Evolutionary conservation across 176 grass and related monocot genomes (phyloP).

Genomic region (Puccinellia tenuiflora): DNA sequence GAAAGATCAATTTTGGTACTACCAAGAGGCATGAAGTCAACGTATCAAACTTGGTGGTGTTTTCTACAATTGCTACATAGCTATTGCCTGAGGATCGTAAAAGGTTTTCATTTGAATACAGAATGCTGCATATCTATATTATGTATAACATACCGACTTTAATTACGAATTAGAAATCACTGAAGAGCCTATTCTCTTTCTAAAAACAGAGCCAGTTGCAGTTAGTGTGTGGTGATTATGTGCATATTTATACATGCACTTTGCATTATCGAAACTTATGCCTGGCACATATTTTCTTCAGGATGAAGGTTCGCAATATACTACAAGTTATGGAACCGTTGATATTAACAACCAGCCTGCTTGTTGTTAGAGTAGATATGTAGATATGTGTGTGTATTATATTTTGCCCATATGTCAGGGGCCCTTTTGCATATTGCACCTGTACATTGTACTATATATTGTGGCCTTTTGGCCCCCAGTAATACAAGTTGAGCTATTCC

Average conservation of each 20-base stretch:
- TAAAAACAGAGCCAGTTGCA: neutral
- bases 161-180: neutral
- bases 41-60: neutral
- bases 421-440: too few species aligned
- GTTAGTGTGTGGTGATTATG: neutral
- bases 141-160: neutral
- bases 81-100: neutral
- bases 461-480: too few species aligned
- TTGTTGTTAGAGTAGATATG: too few species aligned
- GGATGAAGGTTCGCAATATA: neutral
- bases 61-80: neutral
- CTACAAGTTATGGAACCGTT: constrained; percentile 24
- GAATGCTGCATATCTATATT: neutral
- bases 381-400: too few species aligned
- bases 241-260: neutral
- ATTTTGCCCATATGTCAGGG: too few species aligned
- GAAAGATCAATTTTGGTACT: neutral
- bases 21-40: neutral
- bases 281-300: neutral
- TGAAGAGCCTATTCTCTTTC: neutral
- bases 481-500: too few species aligned
- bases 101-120: neutral
- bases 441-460: too few species aligned
- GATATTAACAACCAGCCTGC: constrained; percentile 14
- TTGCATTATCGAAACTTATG: neutral